A percentile compares a stretch with the other conserved stretches of the same genome.
Conservation (phyloP, 441 rosid genomes). For the Populus hybrid region DNA sequence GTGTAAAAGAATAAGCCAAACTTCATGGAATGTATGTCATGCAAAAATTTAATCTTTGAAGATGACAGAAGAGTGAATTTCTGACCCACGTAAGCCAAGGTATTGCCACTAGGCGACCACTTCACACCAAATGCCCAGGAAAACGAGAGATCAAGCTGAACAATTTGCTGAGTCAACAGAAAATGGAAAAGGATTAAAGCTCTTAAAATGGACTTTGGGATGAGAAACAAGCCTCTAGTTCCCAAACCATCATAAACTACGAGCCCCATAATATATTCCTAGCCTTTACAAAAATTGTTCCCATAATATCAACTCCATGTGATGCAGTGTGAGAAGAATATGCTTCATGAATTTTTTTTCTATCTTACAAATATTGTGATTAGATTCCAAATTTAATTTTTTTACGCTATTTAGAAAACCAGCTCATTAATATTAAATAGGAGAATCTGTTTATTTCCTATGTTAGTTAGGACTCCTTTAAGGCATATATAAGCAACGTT, state of each 20-base stretch:
- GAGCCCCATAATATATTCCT: too few species aligned
- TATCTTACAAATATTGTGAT: not conserved
- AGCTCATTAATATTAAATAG: not conserved
- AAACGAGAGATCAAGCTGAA: constrained; percentile 97
- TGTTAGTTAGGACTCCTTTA: not conserved
- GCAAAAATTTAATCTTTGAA: not conserved
- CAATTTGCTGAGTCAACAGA: constrained; percentile 69
- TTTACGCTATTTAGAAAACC: not conserved
- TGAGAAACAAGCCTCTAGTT: not conserved
- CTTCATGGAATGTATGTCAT: not conserved
- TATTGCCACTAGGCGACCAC: constrained; percentile 99
- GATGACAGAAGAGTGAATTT: constrained; percentile 22
- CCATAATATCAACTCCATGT: too few species aligned
- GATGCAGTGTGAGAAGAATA: too few species aligned
- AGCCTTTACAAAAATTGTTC: too few species aligned
- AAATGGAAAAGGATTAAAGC: constrained; percentile 9
- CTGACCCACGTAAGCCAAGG: constrained; percentile 97
- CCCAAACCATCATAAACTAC: too few species aligned
- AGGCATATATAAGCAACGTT: not conserved
- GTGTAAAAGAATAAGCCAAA: not conserved
- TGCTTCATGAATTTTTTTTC: too few species aligned
- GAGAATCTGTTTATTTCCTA: not conserved
- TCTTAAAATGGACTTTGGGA: not conserved
- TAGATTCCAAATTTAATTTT: not conserved
- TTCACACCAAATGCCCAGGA: constrained; percentile 99